Percentiles rank a stretch among this genome's conserved stretches.
phyloP scores from a whole-genome alignment of 2,329 filamentous ascomycete genomes.

The Diplodia mutila region DNA sequence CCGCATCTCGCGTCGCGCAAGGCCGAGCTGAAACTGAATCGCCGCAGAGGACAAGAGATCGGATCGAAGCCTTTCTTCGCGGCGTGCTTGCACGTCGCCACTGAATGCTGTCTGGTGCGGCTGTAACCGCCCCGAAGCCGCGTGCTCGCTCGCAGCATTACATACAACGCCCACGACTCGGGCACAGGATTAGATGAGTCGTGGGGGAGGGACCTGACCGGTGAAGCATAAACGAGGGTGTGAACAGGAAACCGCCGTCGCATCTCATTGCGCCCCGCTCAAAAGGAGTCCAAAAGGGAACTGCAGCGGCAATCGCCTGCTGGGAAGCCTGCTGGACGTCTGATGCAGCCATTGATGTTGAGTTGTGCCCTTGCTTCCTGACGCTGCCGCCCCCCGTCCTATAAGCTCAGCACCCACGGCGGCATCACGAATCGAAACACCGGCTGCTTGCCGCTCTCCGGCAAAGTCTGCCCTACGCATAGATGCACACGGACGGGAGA shows the following conservation, averaged over 20 bases:
- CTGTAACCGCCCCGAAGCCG: constrained; percentile 1
- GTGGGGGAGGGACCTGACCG: constrained; percentile 11
- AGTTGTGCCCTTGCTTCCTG: neutral
- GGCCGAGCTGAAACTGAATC: constrained; percentile 17
- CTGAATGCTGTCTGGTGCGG: neutral
- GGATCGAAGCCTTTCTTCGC: neutral
- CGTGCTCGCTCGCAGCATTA: neutral
- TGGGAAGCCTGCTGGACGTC: neutral
- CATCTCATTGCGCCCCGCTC: neutral
- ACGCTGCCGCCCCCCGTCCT: neutral
- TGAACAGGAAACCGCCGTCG: constrained; percentile 7
- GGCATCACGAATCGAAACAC: neutral
- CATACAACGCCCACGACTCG: neutral
- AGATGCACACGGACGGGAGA: neutral
- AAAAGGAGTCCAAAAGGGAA: neutral
- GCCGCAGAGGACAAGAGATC: constrained; percentile 6
- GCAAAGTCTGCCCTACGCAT: neutral
- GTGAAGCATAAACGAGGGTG: constrained; percentile 16
- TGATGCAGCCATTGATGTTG: neutral
- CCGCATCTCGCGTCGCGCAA: constrained; percentile 15
- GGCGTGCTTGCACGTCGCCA: neutral
- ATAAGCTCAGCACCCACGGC: neutral
- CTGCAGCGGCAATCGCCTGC: neutral
- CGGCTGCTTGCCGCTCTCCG: neutral
- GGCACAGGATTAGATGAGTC: neutral